Conservation (phyloP, 495 filamentous ascomycete genomes). For the Aspergillus nidulans region DNA sequence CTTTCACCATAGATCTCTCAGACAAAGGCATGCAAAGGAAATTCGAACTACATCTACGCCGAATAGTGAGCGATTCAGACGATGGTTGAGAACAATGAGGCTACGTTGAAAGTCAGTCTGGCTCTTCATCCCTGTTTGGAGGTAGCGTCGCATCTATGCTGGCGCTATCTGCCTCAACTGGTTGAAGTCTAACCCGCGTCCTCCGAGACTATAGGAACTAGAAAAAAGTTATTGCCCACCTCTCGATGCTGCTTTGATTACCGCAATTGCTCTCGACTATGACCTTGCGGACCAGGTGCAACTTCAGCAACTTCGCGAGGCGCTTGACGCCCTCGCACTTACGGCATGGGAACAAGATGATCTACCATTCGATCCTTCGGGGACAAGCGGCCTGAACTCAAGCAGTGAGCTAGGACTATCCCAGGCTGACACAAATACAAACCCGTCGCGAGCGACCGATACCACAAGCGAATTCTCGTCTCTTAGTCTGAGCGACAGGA, state of each 20-base stretch:
- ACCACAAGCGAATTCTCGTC: constrained; percentile 33
- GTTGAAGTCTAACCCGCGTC: background rate
- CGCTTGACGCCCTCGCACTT: constrained; percentile 55
- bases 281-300: constrained; percentile 45
- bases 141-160: no score
- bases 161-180: background rate
- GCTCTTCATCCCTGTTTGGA: background rate
- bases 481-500: constrained; percentile 15
- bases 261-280: constrained; percentile 64
- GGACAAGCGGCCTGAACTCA: constrained; percentile 45
- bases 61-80: constrained; percentile 18
- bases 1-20: background rate
- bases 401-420: constrained; percentile 24
- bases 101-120: constrained; percentile 15
- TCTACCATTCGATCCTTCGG: constrained; percentile 74
- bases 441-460: constrained; percentile 40
- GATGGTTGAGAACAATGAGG: constrained; percentile 24
- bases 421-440: constrained; percentile 18
- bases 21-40: constrained; percentile 20
- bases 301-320: constrained; percentile 48
- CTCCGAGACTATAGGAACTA: constrained; percentile 28
- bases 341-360: constrained; percentile 60
- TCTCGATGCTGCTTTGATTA: constrained; percentile 58
- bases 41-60: constrained; percentile 9
- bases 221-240: constrained; percentile 56